Percentiles rank a stretch among this genome's conserved stretches.
phyloP scores from a whole-genome alignment of 345 rosid genomes.

The Salix arbutifolia region DNA sequence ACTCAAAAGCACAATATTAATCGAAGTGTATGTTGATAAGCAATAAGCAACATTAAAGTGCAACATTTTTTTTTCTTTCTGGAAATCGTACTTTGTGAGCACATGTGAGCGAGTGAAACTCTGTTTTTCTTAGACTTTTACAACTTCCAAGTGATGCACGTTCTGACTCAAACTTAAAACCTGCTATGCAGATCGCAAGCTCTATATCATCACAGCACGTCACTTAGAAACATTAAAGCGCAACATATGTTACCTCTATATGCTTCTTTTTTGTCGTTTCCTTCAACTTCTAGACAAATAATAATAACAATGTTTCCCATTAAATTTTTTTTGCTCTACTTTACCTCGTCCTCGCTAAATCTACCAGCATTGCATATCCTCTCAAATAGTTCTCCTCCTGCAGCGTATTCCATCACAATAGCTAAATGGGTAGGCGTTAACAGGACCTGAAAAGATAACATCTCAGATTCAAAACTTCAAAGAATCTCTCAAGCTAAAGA shows the following conservation, averaged over 20 bases:
- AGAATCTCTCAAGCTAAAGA: too few species aligned
- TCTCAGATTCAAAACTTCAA: neutral
- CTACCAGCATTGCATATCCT: slow-evolving; percentile 82
- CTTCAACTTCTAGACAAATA: neutral
- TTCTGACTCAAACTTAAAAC: too few species aligned
- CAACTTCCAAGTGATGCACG: accelerated
- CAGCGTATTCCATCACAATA: slow-evolving; percentile 90
- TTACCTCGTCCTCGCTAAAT: slow-evolving; percentile 94
- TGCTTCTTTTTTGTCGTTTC: neutral
- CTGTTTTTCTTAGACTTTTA: too few species aligned
- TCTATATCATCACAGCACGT: accelerated
- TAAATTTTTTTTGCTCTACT: neutral
- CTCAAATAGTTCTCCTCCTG: slow-evolving; percentile 90
- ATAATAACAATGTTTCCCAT: neutral
- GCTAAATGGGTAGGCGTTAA: slow-evolving; percentile 84
- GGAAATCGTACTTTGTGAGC: too few species aligned
- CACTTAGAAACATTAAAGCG: neutral
- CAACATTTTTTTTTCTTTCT: neutral
- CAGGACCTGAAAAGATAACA: slow-evolving; percentile 46
- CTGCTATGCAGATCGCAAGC: too few species aligned
- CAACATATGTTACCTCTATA: neutral
- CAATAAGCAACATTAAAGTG: neutral
- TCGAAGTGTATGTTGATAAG: neutral
- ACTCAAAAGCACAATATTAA: neutral
- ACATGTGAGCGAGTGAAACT: too few species aligned